Evolutionary conservation across 2,329 filamentous ascomycete genomes (phyloP).

Genomic region (Fonsecaea erecta): DNA sequence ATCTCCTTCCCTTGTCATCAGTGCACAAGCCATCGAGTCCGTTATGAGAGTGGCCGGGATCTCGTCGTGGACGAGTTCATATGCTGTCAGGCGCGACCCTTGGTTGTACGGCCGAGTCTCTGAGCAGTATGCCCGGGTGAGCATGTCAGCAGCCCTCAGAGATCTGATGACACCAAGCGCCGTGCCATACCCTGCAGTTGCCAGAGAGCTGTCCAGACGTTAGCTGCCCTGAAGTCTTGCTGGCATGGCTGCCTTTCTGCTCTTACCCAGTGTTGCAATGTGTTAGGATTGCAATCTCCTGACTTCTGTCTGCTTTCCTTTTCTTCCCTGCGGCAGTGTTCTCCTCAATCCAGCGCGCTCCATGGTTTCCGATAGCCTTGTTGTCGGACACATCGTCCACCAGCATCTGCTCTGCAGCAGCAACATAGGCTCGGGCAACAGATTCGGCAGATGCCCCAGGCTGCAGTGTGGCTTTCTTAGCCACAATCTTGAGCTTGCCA

Average conservation of each 20-base stretch:
- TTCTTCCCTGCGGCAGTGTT: conserved; percentile 58
- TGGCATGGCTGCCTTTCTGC: conserved; percentile 10
- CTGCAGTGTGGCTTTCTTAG: conserved; percentile 47
- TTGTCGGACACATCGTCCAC: conserved; percentile 87
- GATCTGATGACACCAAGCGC: conserved; percentile 92
- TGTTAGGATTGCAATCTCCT: conserved; percentile 79
- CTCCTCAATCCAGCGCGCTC: conserved; percentile 78
- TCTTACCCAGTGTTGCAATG: conserved; percentile 93
- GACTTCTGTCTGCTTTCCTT: conserved; percentile 41
- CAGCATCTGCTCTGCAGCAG: conserved; percentile 83
- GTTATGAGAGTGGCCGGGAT: conserved; percentile 92
- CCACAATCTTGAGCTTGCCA: conserved; percentile 73
- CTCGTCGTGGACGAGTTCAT: conserved; percentile 90
- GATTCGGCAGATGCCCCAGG: conserved; percentile 46
- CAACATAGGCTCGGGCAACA: conserved; percentile 73
- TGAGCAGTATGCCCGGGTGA: conserved; percentile 90
- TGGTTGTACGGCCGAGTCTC: conserved; percentile 98
- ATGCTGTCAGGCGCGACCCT: conserved; percentile 90
- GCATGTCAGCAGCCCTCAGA: conserved; percentile 66
- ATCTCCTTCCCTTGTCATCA: conserved; percentile 66
- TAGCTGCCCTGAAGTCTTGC: conserved; percentile 11
- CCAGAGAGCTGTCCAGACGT: conserved; percentile 69
- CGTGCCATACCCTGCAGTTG: conserved; percentile 96
- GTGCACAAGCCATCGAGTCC: conserved; percentile 92
- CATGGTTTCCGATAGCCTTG: conserved; percentile 78